Base-by-base conservation (phyloP, 768 basidiomycete genomes). In the Leucosporidium scottii region DNA sequence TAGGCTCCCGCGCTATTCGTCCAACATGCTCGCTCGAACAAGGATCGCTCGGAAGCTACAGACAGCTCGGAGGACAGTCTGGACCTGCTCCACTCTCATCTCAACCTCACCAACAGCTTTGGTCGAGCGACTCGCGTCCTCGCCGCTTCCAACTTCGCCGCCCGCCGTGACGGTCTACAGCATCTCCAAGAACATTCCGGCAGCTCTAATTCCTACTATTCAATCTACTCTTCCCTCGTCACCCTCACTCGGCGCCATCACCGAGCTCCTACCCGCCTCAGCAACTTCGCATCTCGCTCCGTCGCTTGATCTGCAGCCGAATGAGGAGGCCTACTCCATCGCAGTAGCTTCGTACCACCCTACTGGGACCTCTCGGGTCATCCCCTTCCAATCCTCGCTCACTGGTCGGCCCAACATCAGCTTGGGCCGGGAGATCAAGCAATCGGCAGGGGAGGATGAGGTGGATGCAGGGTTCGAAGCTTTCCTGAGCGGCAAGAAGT, bases 161-260 rank as follows among this genome's bases (percentile, higher is more conserved):
- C 1, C 53, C 9, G 1, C 36, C 1, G 5, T 60, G 0, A 36
- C 59, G 10, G 17, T 66, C 36, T 68, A 44, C 58, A 47, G 64
- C 17, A n/a, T 72, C n/a, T 61, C 58, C 31, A 72, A 72, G 56
- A 68, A 72, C 56, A 61, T 57, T 17, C 71, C 71, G 3, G 59
- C 66, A 23, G 47, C 49, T n/a, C 65, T 72, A 54, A 28, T 72
- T 0, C 21, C 34, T 1, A 13, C 8, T 4, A 23, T 68, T 30
- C 58, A 34, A 17, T 15, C 28, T 34, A 17, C 25, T 12, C 15
- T 62, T 64, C 10, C 59, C 31, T 1, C 44, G 9, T n/a, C 59
- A 6, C 12, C 57, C 9, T 23, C 53, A 20, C 44, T 63, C 57
- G 70, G 70, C 25, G 51, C 47, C 49, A 49, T 72, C 28, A 27